Base-by-base conservation (phyloP, 805 yeast genomes). In the Wickerhamomyces bovis region DNA sequence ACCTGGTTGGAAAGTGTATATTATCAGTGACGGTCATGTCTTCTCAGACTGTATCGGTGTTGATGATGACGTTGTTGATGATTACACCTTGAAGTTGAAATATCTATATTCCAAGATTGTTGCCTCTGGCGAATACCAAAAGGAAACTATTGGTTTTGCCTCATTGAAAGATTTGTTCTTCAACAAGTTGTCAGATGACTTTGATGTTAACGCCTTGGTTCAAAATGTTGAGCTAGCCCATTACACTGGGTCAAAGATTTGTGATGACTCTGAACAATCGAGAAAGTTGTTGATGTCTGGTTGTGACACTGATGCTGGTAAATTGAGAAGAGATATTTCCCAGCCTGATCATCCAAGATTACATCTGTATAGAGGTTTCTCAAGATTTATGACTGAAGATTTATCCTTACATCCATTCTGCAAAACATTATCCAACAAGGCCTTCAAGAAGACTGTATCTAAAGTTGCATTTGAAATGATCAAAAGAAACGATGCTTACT, bases 1-100 rank as follows among this genome's bases (percentile, higher is more conserved):
- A 2, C 83, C 83, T 1, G 84, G 84, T 2, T 63, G 78, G 63
- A 70, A 73, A 46, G 58, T 78, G 28, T 74, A 72, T 69, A 77
- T 80, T 53, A 82, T 80, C 26, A 75, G 81, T 57, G 85, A 80
- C 54, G 84, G 85, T 0, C 85, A 80, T 55, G 85, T 80, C 15
- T 80, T 80, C 58, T 75, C 81, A 46, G 84, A 80, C 57, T 79
- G 84, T 56, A 70, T 80, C 57, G 82, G 81, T 31, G 83, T 78
- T 30, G 80, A 77, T 57, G 85, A 79, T 56, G 68, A 67, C 36
- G 68, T 69, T 44, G 83, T 80, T 35, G 76, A 75, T 53, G 53
- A 45, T 11, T 80, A 77, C 52, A 75, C 80, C 1, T 55, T 51
- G 5, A 66, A 69, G 26, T 67, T 80, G 47, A 72, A 70, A 50